Evolutionary conservation across 768 basidiomycete species (phyloP).

Genomic region (Pleurotus eryngii): DNA sequence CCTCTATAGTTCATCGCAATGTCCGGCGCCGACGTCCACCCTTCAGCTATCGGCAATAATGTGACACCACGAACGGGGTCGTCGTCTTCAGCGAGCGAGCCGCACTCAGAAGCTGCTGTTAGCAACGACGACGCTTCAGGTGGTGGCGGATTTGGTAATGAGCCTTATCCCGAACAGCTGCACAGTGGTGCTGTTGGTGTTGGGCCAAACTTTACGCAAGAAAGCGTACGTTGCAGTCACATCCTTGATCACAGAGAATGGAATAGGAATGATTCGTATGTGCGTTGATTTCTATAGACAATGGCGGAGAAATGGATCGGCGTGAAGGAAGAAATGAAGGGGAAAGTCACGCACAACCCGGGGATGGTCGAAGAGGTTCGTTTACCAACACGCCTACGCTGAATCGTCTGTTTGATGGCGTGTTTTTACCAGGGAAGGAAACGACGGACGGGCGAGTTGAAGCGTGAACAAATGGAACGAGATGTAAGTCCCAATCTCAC

Average conservation of each 20-base stretch:
- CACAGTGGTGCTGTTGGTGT: conserved; percentile 44
- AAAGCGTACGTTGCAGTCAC: conserved; percentile 25
- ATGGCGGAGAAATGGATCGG: conserved; percentile 30
- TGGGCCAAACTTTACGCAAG: conserved; percentile 36
- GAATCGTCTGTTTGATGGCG: not conserved
- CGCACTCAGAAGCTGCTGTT: too few species aligned
- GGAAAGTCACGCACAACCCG: conserved; percentile 20
- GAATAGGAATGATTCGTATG: not conserved
- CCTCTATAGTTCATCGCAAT: not conserved
- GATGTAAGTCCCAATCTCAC: not conserved
- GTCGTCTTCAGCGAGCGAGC: not conserved
- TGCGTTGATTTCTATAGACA: conserved; percentile 13
- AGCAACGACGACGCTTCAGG: not conserved
- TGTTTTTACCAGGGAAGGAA: not conserved
- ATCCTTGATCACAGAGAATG: not conserved
- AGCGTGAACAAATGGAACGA: not conserved
- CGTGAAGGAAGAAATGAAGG: conserved; percentile 29
- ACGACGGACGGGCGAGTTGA: not conserved
- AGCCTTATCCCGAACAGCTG: conserved; percentile 35
- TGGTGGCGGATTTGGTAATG: conserved; percentile 2
- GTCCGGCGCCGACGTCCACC: conserved; percentile 4
- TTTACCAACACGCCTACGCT: not conserved
- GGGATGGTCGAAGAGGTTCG: conserved; percentile 5
- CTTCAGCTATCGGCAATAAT: conserved; percentile 1
- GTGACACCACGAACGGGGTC: not conserved